Evolutionary conservation across 2,329 filamentous ascomycete species (phyloP), one percentile per base, ranked within the genome.

Genomic region (Colletotrichum spinosum): DNA sequence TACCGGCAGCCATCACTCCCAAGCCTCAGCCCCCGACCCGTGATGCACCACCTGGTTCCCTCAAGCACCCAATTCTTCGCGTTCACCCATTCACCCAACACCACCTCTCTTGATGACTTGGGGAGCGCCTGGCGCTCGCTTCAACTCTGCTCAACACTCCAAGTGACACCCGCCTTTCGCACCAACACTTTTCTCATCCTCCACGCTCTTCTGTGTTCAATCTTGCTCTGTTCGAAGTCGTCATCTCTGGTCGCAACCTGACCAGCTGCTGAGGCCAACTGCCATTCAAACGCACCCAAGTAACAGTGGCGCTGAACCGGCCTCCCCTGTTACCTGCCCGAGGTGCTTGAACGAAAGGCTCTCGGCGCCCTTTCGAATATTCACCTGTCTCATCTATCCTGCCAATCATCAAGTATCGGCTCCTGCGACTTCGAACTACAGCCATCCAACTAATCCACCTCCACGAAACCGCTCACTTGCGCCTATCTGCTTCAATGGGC

Each of bases 401-500:
- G n/a, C 7, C 39, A 6, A 25, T 15, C 38, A n/a, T 25, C 34
- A n/a, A 17, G 35, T 8, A 25, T 25, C 25, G 25, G 25, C 25
- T 4, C 15, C 12, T 48, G n/a, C 9, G 34, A 50, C 34, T 3
- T 11, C 8, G 9, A 10, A 52, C 15, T 25, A 4, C 25, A 25
- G 25, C 33, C 35, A 56, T n/a, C 35, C 39, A 10, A 38, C 54
- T 8, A 8, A 33, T 17, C 4, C n/a, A 46, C 34, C 39, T 25
- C 37, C 17, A 51, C 54, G n/a, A 44, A 39, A 55, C 60, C 39
- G 65, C 51, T 35, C 15, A 41, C 59, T 53, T 56, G 52, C 58
- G 52, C 37, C 58, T 37, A 54, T 44, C 45, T 45, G 39, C 59
- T 44, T 68, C 69, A 34, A 78, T 78, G 76, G 76, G 76, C 66